phyloP scores from a whole-genome alignment of 116 monocot species.

The Thalassia testudinum region DNA sequence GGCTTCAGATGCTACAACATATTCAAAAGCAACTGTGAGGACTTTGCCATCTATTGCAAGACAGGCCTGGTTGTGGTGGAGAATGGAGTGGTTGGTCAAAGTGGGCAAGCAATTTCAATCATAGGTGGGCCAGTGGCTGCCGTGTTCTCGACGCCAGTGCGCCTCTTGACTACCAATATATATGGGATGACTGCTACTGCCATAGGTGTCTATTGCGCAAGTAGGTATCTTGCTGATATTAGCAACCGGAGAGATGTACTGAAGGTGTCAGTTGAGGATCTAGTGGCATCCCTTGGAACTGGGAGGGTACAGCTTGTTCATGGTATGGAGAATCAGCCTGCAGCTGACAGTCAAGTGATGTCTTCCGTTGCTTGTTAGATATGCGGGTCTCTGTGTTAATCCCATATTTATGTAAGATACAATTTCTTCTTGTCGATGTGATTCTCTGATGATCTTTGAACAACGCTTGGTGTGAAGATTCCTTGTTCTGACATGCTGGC shows the following conservation, averaged over 20 bases:
- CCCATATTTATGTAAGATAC: too few species aligned
- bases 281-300: constrained; percentile 32
- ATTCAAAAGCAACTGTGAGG: constrained; percentile 84
- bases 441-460: too few species aligned
- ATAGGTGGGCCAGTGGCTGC: constrained; percentile 72
- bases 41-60: constrained; percentile 90
- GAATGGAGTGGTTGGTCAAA: constrained; percentile 56
- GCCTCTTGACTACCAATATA: constrained; percentile 47
- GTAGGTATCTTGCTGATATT: constrained; percentile 58
- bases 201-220: constrained; percentile 67
- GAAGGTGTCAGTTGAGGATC: constrained; percentile 57
- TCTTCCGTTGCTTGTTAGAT: too few species aligned
- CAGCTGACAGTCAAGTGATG: too few species aligned
- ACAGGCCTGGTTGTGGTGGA: constrained; percentile 64
- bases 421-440: too few species aligned
- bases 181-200: constrained; percentile 63
- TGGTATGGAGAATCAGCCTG: too few species aligned
- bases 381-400: too few species aligned
- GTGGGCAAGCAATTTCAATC: constrained; percentile 70
- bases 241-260: constrained; percentile 54
- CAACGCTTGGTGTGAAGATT: too few species aligned
- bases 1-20: constrained; percentile 68
- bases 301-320: constrained; percentile 42
- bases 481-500: too few species aligned
- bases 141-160: constrained; percentile 45